Base-by-base conservation (phyloP, 331 rosid genomes). In the Malus hybrid region DNA sequence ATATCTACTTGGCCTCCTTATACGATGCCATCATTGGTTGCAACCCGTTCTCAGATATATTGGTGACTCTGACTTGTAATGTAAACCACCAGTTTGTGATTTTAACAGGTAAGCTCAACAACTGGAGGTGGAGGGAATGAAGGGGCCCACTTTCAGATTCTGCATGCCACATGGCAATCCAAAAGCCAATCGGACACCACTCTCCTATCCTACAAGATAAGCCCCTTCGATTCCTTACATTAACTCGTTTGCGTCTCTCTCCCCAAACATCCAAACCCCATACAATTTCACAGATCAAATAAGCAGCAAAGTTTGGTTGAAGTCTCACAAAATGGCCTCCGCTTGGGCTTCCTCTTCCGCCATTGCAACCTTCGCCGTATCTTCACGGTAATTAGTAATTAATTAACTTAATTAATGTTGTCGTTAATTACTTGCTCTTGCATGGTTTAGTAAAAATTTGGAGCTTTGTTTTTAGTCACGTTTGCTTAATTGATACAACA, bases 161-260 rank as follows among this genome's bases (percentile, higher is more conserved):
- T 85, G 16, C 14, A 46, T 39, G 87, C 91, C 90, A 88, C 93
- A 78, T 90, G 96, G 90, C 94, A 86, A 15, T 33, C 42, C 73
- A 56, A 11, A 65, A 82, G 74, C 87, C 83, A 80, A 74, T 78
- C 67, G 27, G 70, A 71, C 6, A 62, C 79, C 87, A 66, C 85
- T 62, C 78, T 73, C 76, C 88, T 90, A 88, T 91, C 97, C 89
- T 77, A 75, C 1, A 20, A 79, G 97, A 90, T 93, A 90, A 88
- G 94, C 79, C 69, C 34, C 78, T 24, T 79, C 78, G 79, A 72
- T 76, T 71, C 76, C 66, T 2, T 78, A 54, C 56, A 83, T 67
- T 20, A 66, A 32, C 78, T 4, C 70, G 60, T 75, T 75, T 73
- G 52, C 79, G 69, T 22, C 36, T 70, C 46, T 65, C 56, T 52